Conservation (phyloP, 345 rosid species). For the Streptanthus diversifolius region DNA sequence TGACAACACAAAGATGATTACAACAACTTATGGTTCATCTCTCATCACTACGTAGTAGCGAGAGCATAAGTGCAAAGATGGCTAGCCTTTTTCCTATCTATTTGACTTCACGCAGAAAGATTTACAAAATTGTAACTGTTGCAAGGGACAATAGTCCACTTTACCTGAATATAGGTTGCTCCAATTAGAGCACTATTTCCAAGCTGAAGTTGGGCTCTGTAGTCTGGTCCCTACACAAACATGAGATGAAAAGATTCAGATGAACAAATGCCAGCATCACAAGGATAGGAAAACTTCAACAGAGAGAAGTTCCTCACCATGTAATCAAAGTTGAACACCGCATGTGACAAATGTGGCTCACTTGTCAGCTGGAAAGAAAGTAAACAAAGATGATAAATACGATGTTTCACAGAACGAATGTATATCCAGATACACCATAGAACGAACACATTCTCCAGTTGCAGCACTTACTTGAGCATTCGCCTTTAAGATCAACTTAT, state of each 20-base stretch:
- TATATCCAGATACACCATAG: background rate
- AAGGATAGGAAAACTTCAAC: background rate
- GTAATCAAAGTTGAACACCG: conserved; percentile 84
- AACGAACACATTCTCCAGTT: background rate
- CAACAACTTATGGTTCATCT: background rate
- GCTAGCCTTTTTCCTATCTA: background rate
- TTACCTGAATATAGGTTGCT: conserved; percentile 93
- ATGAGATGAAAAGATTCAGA: background rate
- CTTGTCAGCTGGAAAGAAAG: conserved; percentile 59
- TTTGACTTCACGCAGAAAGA: background rate
- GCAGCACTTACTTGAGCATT: conserved; percentile 64
- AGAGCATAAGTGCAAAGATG: background rate
- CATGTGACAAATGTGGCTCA: conserved; percentile 88
- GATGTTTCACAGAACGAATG: background rate
- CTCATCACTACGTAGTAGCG: background rate
- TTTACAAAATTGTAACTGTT: background rate
- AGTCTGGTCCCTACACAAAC: conserved; percentile 65
- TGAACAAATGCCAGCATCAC: conserved; percentile 2
- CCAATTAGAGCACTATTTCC: conserved; percentile 85
- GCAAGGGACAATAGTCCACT: conserved; percentile 7
- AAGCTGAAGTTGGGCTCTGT: conserved; percentile 75
- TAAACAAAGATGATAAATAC: conserved; percentile 4
- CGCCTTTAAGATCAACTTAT: conserved; percentile 68
- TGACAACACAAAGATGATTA: conserved; percentile 1
- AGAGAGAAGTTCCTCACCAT: conserved; percentile 46